Evolutionary conservation across 345 rosid species (phyloP).

Genomic region (Rhizophora apiculata): DNA sequence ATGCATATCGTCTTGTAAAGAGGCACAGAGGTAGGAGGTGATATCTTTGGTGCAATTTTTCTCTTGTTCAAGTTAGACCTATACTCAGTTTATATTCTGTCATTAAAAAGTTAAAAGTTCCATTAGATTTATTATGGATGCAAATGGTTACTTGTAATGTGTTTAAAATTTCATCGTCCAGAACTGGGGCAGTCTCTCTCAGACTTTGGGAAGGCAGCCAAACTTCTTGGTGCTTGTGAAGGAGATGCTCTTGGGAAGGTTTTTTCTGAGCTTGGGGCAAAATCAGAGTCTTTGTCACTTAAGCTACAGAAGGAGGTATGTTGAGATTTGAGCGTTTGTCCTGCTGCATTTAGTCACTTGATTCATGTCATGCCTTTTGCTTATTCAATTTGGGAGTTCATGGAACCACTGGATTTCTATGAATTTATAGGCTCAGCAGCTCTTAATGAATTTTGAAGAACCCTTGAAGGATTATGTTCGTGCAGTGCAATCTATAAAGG

Average conservation of each 20-base stretch:
- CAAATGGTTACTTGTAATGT: not conserved
- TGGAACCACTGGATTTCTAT: conserved; percentile 14
- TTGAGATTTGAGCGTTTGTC: not conserved
- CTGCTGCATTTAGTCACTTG: not conserved
- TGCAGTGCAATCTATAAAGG: conserved; percentile 92
- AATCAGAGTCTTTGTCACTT: conserved; percentile 69
- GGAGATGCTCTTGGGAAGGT: conserved; percentile 79
- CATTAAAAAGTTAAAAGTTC: not conserved
- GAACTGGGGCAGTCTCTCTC: conserved; percentile 88
- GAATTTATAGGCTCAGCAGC: conserved; percentile 65
- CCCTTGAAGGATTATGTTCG: conserved; percentile 95
- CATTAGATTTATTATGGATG: not conserved
- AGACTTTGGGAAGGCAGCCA: conserved; percentile 92
- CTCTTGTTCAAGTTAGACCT: not conserved
- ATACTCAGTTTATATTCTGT: not conserved
- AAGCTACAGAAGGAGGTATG: conserved; percentile 91
- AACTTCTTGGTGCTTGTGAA: conserved; percentile 93
- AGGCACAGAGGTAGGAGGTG: conserved; percentile 73
- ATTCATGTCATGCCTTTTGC: not conserved
- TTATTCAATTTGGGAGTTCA: not conserved
- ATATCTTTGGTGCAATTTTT: not conserved
- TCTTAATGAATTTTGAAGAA: conserved; percentile 95
- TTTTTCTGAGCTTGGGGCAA: conserved; percentile 81
- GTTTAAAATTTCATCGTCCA: conserved; percentile 18
- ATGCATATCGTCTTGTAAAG: conserved; percentile 93